These are phyloP conservation scores for Annulohypoxylon truncatum DNA, from an alignment of 2,329 filamentous ascomycete genomes.

Conservation along the genomic window DNA sequence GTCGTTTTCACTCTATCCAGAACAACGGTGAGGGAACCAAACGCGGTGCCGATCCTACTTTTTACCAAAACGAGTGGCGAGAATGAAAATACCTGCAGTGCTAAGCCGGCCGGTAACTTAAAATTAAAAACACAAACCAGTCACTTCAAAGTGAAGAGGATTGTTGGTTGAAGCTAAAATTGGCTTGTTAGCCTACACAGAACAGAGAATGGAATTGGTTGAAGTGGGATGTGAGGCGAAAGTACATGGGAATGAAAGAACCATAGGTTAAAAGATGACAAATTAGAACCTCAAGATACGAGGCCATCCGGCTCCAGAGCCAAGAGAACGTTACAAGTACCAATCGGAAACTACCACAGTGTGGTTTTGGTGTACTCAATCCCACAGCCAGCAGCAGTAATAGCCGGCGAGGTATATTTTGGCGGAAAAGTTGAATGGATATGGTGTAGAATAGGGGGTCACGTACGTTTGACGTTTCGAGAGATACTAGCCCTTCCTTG, in stretches of 20 bases:
- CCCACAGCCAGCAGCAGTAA: slow-evolving; percentile 42
- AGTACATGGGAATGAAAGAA: neutral
- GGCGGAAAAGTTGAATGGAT: slow-evolving; percentile 49
- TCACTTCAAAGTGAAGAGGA: slow-evolving; percentile 26
- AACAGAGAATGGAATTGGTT: slow-evolving; percentile 13
- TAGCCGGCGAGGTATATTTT: slow-evolving; percentile 35
- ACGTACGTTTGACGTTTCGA: slow-evolving; percentile 60
- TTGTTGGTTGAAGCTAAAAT: slow-evolving; percentile 18
- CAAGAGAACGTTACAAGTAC: slow-evolving; percentile 25
- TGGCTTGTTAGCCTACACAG: slow-evolving; percentile 17
- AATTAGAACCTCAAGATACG: slow-evolving; percentile 19
- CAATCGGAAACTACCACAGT: slow-evolving; percentile 20
- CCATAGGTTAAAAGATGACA: slow-evolving; percentile 6
- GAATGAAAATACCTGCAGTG: slow-evolving; percentile 30
- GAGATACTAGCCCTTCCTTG: slow-evolving; percentile 48
- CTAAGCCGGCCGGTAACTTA: slow-evolving; percentile 24
- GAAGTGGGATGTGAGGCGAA: slow-evolving; percentile 5
- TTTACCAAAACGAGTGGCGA: slow-evolving; percentile 35
- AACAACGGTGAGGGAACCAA: slow-evolving; percentile 40
- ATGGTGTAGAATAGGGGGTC: slow-evolving; percentile 51
- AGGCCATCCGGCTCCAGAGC: slow-evolving; percentile 13
- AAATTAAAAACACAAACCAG: slow-evolving; percentile 36
- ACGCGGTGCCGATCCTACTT: slow-evolving; percentile 40
- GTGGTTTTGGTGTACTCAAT: slow-evolving; percentile 40
- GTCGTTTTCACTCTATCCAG: slow-evolving; percentile 44